Evolutionary conservation across 768 basidiomycete genomes (phyloP).

Genomic region (Mrakia gelida): DNA sequence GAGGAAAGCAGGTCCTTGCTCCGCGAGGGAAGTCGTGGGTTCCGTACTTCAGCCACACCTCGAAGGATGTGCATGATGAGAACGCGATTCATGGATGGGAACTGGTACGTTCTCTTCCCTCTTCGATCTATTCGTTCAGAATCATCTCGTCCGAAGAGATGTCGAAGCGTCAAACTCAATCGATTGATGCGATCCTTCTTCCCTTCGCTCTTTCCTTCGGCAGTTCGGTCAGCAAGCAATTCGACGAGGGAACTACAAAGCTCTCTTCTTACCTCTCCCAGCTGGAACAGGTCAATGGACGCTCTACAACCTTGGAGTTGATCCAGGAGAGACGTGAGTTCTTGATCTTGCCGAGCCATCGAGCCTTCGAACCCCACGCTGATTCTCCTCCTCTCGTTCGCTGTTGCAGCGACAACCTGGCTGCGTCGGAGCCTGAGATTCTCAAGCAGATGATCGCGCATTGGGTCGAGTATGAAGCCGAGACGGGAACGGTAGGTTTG

Average conservation of each 20-base stretch:
- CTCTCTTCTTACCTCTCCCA: not conserved
- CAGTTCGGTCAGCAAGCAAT: constrained; percentile 22
- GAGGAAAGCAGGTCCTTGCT: constrained; percentile 34
- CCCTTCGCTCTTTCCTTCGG: too few relatives aligned
- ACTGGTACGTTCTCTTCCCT: not conserved
- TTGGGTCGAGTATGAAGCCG: constrained; percentile 19
- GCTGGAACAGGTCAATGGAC: constrained; percentile 6
- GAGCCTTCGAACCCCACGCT: too few relatives aligned
- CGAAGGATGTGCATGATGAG: constrained; percentile 34
- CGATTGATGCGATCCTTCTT: not conserved
- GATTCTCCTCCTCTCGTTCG: too few relatives aligned
- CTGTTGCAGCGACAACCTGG: not conserved
- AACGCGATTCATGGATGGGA: constrained; percentile 40
- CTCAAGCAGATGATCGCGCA: constrained; percentile 23
- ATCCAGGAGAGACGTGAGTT: constrained; percentile 17
- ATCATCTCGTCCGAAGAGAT: not conserved
- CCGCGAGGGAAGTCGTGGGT: constrained; percentile 39
- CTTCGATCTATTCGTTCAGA: too few relatives aligned
- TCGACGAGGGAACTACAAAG: constrained; percentile 7
- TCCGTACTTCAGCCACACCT: constrained; percentile 26
- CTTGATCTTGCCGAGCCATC: too few relatives aligned
- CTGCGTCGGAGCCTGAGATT: not conserved
- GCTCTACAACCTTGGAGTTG: not conserved
- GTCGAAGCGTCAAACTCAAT: not conserved
- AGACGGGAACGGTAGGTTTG: constrained; percentile 2